Conservation (phyloP, 2,329 filamentous ascomycete species). For the Trichophaea hybrida region DNA sequence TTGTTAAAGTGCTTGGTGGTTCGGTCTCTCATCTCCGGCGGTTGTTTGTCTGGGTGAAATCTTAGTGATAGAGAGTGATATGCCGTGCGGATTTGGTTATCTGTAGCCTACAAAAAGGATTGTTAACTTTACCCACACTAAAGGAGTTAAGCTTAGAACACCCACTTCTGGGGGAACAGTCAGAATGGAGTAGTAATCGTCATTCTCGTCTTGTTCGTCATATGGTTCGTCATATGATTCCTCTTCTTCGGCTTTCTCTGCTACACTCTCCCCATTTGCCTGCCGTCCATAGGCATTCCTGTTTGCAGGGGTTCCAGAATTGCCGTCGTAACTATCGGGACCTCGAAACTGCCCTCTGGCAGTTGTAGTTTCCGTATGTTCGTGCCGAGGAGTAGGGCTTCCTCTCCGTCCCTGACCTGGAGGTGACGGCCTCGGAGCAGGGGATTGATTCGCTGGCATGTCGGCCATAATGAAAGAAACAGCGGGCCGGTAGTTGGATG, state of each 20-base stretch:
- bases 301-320: background rate
- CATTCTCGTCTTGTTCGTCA: conserved; percentile 26
- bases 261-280: background rate
- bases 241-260: background rate
- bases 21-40: conserved; percentile 31
- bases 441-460: background rate
- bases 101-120: conserved; percentile 16
- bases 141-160: background rate
- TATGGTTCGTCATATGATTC: conserved; percentile 2
- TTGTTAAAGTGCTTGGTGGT: conserved; percentile 34
- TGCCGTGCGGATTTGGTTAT: conserved; percentile 34
- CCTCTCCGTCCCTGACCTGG: background rate
- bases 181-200: conserved; percentile 21
- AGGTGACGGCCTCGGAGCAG: background rate
- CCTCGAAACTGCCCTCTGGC: no score
- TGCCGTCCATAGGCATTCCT: background rate
- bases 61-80: conserved; percentile 36
- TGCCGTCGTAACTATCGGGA: background rate
- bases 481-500: background rate
- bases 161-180: conserved; percentile 15
- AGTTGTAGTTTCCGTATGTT: no score
- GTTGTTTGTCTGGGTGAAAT: conserved; percentile 36
- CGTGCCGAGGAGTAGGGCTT: background rate
- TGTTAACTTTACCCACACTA: background rate
- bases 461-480: background rate